phyloP scores from a whole-genome alignment of 208 protist species.

The Leptomonas seymouri region DNA sequence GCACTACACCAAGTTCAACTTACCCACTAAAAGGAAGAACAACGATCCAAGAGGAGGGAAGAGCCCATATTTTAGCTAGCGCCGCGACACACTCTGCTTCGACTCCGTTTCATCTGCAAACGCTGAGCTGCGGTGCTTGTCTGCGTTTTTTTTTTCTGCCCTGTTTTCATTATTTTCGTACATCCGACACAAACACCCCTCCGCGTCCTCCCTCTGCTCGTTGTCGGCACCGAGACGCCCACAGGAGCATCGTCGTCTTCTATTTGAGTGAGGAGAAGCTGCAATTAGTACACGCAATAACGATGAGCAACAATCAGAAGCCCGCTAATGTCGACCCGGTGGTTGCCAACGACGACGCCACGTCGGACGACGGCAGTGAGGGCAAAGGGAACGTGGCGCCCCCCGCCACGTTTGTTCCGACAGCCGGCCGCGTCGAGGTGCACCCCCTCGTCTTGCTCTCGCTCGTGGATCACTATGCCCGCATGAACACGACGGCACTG shows the following conservation, averaged over 20 bases:
- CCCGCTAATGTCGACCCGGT: conserved; percentile 7
- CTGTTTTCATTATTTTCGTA: too few relatives aligned
- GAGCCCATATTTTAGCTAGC: too few relatives aligned
- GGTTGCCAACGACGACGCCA: conserved; percentile 21
- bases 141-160: too few relatives aligned
- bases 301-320: conserved; percentile 19
- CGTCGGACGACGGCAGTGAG: conserved; percentile 30
- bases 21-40: too few relatives aligned
- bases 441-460: conserved; percentile 99
- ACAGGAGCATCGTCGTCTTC: background rate
- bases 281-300: background rate
- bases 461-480: conserved; percentile 99
- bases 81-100: too few relatives aligned
- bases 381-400: conserved; percentile 23
- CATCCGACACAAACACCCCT: too few relatives aligned
- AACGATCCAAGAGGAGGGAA: too few relatives aligned
- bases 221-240: background rate
- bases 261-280: background rate
- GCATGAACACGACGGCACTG: conserved; percentile 93
- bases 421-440: conserved; percentile 92
- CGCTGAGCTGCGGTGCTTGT: too few relatives aligned
- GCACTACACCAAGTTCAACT: too few relatives aligned
- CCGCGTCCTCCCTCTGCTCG: too few relatives aligned
- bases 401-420: conserved; percentile 41
- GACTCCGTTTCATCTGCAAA: too few relatives aligned